Percentiles rank a stretch among this genome's conserved stretches.
Conservation (phyloP, 192 early-diverging fungal genomes). For the Gryganskiella cystojenkinii region DNA sequence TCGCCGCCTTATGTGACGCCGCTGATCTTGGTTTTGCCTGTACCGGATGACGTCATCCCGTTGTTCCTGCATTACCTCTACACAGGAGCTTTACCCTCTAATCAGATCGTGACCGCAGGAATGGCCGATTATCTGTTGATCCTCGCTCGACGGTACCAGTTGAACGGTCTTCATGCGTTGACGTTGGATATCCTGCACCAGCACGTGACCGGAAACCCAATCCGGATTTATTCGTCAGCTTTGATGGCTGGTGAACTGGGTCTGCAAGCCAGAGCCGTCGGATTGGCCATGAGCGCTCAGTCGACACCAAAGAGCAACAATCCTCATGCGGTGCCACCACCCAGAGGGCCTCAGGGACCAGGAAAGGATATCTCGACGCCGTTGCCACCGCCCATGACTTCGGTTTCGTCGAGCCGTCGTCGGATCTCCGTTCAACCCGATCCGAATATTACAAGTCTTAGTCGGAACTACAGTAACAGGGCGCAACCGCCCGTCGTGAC, state of each 20-base stretch:
- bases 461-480: constrained; percentile 33
- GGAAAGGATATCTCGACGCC: neutral
- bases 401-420: neutral
- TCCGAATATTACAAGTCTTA: constrained; percentile 11
- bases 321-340: neutral
- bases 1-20: constrained; percentile 49
- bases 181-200: constrained; percentile 33
- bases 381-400: neutral
- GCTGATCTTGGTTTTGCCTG: constrained; percentile 33
- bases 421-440: constrained; percentile 3
- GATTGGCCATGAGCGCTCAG: constrained; percentile 21
- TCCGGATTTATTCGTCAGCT: constrained; percentile 33
- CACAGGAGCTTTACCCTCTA: constrained; percentile 28
- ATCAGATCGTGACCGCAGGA: constrained; percentile 12
- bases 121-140: constrained; percentile 43
- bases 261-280: constrained; percentile 46
- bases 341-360: neutral
- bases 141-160: constrained; percentile 32
- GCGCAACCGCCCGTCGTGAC: constrained; percentile 30
- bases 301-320: constrained; percentile 2
- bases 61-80: constrained; percentile 47
- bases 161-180: constrained; percentile 44
- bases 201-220: constrained; percentile 15
- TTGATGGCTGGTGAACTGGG: constrained; percentile 46
- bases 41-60: constrained; percentile 39